Evolutionary conservation across 2,329 filamentous ascomycete genomes (phyloP).

Genomic region (Pestalotiopsis sp.): DNA sequence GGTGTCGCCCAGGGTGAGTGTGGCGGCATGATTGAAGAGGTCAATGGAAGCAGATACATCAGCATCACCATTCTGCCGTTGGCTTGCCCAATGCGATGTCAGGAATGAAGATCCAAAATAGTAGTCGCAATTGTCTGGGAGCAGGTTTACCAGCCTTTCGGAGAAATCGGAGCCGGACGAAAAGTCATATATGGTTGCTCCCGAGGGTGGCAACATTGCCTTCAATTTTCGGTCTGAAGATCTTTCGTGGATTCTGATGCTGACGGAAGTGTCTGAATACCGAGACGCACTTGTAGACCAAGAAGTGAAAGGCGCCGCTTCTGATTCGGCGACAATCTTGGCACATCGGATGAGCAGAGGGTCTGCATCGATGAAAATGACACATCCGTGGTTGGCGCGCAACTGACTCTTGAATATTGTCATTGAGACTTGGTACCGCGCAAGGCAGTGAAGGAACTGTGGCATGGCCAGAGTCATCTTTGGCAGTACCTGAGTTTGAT

Average conservation of each 20-base stretch:
- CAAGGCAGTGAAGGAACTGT: slow-evolving; percentile 25
- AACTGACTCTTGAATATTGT: background rate
- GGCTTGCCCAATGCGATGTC: slow-evolving; percentile 4
- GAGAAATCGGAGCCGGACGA: slow-evolving; percentile 31
- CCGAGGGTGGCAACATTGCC: slow-evolving; percentile 24
- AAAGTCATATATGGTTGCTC: slow-evolving; percentile 35
- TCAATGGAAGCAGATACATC: background rate
- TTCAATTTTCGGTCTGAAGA: slow-evolving; percentile 30
- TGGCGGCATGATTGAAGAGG: slow-evolving; percentile 6
- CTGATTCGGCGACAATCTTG: background rate
- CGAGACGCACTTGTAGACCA: background rate
- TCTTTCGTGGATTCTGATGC: slow-evolving; percentile 27
- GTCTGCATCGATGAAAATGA: slow-evolving; percentile 4
- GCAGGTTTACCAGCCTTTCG: slow-evolving; percentile 20
- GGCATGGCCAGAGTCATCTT: slow-evolving; percentile 17
- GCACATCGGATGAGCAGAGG: background rate
- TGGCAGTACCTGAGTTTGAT: slow-evolving; percentile 19
- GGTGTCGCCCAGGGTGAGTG: slow-evolving; percentile 18
- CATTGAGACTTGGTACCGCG: slow-evolving; percentile 21
- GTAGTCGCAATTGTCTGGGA: slow-evolving; percentile 32
- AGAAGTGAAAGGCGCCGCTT: background rate
- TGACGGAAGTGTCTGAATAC: background rate
- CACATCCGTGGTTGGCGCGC: background rate
- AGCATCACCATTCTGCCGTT: background rate
- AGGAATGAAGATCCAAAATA: slow-evolving; percentile 20